Conservation (phyloP, 139 green algal species). For the Axilococcus clingmanii region DNA sequence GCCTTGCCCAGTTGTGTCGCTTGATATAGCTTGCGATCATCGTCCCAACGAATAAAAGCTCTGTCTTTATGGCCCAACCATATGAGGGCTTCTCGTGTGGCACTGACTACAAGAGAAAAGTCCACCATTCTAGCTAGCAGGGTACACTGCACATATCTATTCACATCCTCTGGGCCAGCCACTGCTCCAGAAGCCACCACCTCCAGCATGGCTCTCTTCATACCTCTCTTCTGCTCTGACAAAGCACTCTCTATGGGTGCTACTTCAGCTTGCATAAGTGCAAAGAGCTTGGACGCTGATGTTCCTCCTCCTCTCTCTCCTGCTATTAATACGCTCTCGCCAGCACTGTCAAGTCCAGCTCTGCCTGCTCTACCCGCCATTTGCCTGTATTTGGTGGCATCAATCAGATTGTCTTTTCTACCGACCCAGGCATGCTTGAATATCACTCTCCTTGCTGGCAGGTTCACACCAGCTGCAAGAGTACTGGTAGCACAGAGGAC, state of each 20-base stretch:
- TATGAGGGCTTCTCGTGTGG: slow-evolving; percentile 39
- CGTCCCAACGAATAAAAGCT: slow-evolving; percentile 28
- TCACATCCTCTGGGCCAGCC: slow-evolving; percentile 41
- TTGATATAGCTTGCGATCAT: slow-evolving; percentile 13
- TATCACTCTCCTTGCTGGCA: slow-evolving; percentile 79
- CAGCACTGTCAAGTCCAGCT: slow-evolving; percentile 32
- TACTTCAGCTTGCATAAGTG: slow-evolving; percentile 28
- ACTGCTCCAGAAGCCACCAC: slow-evolving; percentile 58
- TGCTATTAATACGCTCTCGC: slow-evolving; percentile 46
- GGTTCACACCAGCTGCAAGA: slow-evolving; percentile 83
- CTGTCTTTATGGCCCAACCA: slow-evolving; percentile 50
- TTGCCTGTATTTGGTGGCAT: slow-evolving; percentile 52
- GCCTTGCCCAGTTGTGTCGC: slow-evolving; percentile 56
- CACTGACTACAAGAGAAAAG: slow-evolving; percentile 24
- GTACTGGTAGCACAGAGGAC: slow-evolving; percentile 91
- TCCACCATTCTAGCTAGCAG: slow-evolving; percentile 49
- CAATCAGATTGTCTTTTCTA: slow-evolving; percentile 26
- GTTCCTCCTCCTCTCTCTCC: slow-evolving; percentile 7
- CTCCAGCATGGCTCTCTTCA: slow-evolving; percentile 74
- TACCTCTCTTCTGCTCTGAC: slow-evolving; percentile 44
- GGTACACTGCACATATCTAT: slow-evolving; percentile 63
- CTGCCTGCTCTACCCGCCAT: slow-evolving; percentile 59
- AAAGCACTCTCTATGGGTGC: slow-evolving; percentile 60
- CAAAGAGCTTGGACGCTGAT: slow-evolving; percentile 14
- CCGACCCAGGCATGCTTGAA: slow-evolving; percentile 50